Evolutionary conservation across 306 rosid species (phyloP), one percentile per base, ranked within the genome.

Genomic region (Vicia faba): DNA sequence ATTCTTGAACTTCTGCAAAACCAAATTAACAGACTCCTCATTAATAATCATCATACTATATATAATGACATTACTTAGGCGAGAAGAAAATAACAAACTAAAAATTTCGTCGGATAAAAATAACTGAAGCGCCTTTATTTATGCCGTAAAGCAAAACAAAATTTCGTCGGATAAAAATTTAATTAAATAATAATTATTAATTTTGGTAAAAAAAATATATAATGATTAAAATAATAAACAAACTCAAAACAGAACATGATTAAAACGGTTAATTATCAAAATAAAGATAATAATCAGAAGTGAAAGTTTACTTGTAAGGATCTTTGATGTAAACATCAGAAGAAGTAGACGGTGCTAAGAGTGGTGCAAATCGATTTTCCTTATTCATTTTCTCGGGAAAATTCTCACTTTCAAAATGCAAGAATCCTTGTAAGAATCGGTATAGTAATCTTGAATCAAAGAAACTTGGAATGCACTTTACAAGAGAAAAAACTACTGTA

Each of bases 381-480:
- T 39, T 35, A 61, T 69, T 60, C 83, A 79, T 79, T 71, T 77
- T 77, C 75, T 59, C 59, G 23, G 67, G 66, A 80, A 70, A 73
- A 70, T 53, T 49, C 5, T 20, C 59, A 31, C 5, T 55, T 39
- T 0, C 61, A 35, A 65, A 75, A 41, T 14, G 29, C 20, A 18
- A 45, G 57, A 69, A 41, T 23, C 15, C 33, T 71, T 41, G 0
- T 15, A 46, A 14, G n/a, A 72, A 75, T 36, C 18, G 5, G 36
- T 25, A 8, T 23, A 59, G 71, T n/a, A 48, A n/a, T n/a, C n/a
- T 20, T 28, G 43, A 56, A 64, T 13, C 66, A 57, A 49, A 48
- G 14, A 43, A 20, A 69, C 46, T 55, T 16, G 29, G 46, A 63
- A n/a, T 5, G 18, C 15, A 40, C n/a, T 58, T 28, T n/a, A 14